phyloP scores from a whole-genome alignment of 2,329 filamentous ascomycete genomes.

The Clarireedia monteithiana region DNA sequence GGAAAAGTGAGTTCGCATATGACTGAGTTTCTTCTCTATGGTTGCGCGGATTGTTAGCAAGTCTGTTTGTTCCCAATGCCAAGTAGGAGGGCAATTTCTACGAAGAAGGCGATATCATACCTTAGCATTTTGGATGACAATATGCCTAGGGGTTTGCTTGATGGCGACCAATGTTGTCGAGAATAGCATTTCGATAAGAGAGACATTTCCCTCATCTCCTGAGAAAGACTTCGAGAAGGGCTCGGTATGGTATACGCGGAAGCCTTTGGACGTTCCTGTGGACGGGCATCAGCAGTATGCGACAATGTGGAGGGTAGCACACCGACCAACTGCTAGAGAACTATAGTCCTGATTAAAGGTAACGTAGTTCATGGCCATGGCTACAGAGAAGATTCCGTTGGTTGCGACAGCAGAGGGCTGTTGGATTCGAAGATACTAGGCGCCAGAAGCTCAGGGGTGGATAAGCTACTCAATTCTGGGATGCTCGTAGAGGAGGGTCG shows the following conservation, averaged over 20 bases:
- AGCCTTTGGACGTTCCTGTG: conserved; percentile 82
- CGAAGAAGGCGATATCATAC: conserved; percentile 35
- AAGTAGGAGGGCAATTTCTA: neutral
- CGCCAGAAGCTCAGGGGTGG: conserved; percentile 1
- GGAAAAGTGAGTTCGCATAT: conserved; percentile 99
- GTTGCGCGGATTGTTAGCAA: conserved; percentile 7
- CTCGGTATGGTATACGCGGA: conserved; percentile 94
- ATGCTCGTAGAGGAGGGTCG: neutral
- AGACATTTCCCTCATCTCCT: conserved; percentile 89
- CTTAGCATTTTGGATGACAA: conserved; percentile 98
- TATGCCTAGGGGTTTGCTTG: conserved; percentile 80
- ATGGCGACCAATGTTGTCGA: conserved; percentile 93
- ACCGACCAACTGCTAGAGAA: conserved; percentile 85
- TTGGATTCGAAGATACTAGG: neutral
- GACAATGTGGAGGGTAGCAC: neutral
- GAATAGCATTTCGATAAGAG: conserved; percentile 97
- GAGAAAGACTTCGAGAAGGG: conserved; percentile 94
- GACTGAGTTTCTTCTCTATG: conserved; percentile 56
- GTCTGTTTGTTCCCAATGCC: neutral
- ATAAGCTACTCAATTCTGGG: neutral
- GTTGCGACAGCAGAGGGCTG: neutral
- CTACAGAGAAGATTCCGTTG: neutral
- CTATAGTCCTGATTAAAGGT: conserved; percentile 99
- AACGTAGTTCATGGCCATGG: conserved; percentile 88
- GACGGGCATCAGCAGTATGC: conserved; percentile 6